Evolutionary conservation across 257 asterid species (phyloP).

Genomic region (Solanum bulbocastanum): DNA sequence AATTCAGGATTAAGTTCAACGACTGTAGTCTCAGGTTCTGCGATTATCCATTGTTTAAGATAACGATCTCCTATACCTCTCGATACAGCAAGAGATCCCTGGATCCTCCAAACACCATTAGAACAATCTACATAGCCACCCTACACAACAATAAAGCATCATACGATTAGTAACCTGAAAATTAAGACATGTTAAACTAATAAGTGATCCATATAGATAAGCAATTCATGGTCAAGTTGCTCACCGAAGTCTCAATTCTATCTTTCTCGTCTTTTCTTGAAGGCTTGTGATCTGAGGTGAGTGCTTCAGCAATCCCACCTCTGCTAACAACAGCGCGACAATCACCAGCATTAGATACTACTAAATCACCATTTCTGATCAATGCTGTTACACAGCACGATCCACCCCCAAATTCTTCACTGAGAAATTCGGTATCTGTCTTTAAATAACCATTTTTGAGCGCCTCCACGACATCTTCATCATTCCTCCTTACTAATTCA

Average conservation of each 20-base stretch:
- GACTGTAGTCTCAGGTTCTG: slow-evolving; percentile 68
- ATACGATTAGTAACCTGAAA: neutral
- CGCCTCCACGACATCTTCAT: slow-evolving; percentile 24
- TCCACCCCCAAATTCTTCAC: slow-evolving; percentile 51
- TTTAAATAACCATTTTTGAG: slow-evolving; percentile 50
- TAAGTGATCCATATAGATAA: neutral
- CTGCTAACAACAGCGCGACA: slow-evolving; percentile 78
- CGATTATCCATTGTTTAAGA: slow-evolving; percentile 76
- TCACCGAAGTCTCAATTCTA: slow-evolving; percentile 58
- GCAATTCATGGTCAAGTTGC: neutral
- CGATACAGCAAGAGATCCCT: slow-evolving; percentile 84
- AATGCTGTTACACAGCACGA: slow-evolving; percentile 78
- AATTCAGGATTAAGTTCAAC: slow-evolving; percentile 32
- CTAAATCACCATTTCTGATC: slow-evolving; percentile 36
- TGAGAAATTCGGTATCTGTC: slow-evolving; percentile 58
- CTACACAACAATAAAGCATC: slow-evolving; percentile 14
- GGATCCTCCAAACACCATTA: slow-evolving; percentile 63
- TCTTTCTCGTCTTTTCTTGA: slow-evolving; percentile 59
- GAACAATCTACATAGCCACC: slow-evolving; percentile 75
- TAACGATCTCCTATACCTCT: slow-evolving; percentile 77
- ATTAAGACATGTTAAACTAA: neutral
- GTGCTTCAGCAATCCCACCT: slow-evolving; percentile 61
- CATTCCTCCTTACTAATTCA: slow-evolving; percentile 27
- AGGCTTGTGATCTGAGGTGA: slow-evolving; percentile 81
- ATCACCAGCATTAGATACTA: slow-evolving; percentile 82